Evolutionary conservation across 352 stramenopile species (phyloP), one percentile per base, ranked within the genome.

Genomic region (Pythium biforme): DNA sequence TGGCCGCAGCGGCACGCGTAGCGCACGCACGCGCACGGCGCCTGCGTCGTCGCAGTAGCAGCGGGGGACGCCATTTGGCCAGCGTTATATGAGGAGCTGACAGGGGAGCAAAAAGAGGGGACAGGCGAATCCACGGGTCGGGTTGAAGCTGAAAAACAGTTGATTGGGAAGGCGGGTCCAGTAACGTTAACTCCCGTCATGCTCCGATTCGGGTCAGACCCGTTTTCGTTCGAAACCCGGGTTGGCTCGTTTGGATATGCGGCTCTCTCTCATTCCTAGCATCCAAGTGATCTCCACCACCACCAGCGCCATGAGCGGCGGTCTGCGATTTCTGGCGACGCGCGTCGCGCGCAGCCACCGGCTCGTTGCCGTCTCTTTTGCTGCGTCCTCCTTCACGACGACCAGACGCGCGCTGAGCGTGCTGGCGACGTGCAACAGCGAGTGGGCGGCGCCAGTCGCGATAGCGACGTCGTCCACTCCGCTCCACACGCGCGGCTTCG

Each of bases 1-100:
- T 83, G 70, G 12, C 86, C 86, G 70, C 86, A 95, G 49, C 76
- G 73, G 73, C 86, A 95, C 47, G 68, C 77, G 69, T 95, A 95
- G 61, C 69, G 74, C 50, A 94, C 73, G 65, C 62, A 51, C 46
- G 83, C 76, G 43, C 48, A 2, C n/a, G 50, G 12, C 22, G 50
- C 50, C 33, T 22, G 20, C 7, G 31, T 23, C 5, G 22, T 25
- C 5, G 29, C 5, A 26, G 2, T 39, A 3, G 22, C 47, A n/a
- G n/a, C n/a, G n/a, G n/a, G n/a, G n/a, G n/a, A n/a, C n/a, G n/a
- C n/a, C n/a, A n/a, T n/a, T n/a, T n/a, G n/a, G n/a, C n/a, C n/a
- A n/a, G n/a, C n/a, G n/a, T n/a, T n/a, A n/a, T n/a, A n/a, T n/a
- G n/a, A n/a, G 17, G 22, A 20, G 27, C 2, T 53, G 15, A 23